phyloP scores from a whole-genome alignment of 2,329 filamentous ascomycete genomes.

The Thermothelomyces thermophilus region DNA sequence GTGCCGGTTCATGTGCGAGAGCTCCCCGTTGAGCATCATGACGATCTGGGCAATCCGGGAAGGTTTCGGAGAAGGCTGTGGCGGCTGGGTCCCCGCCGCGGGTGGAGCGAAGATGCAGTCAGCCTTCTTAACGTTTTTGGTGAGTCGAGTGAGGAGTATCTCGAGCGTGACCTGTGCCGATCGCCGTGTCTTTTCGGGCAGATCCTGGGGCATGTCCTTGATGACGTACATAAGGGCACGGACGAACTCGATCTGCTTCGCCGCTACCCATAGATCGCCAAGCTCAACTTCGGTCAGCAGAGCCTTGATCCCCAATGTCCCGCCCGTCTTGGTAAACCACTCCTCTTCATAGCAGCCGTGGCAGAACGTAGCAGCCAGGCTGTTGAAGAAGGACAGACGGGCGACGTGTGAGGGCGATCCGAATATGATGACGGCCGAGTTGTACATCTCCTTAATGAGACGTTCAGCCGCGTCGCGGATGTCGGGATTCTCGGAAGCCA shows the following conservation, averaged over 20 bases:
- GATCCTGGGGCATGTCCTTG: slow-evolving; percentile 93
- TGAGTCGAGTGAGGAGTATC: slow-evolving; percentile 70
- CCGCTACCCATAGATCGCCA: slow-evolving; percentile 73
- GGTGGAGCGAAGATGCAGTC: slow-evolving; percentile 47
- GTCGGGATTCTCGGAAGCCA: slow-evolving; percentile 74
- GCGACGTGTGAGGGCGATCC: slow-evolving; percentile 65
- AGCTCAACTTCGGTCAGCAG: slow-evolving; percentile 79
- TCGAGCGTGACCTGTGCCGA: slow-evolving; percentile 80
- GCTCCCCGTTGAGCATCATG: slow-evolving; percentile 76
- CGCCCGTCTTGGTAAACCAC: slow-evolving; percentile 96
- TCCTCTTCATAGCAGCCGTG: slow-evolving; percentile 97
- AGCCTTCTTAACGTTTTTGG: slow-evolving; percentile 71
- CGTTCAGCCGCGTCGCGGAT: slow-evolving; percentile 78
- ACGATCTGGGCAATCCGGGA: slow-evolving; percentile 70
- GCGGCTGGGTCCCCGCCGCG: slow-evolving; percentile 32
- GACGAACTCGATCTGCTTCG: slow-evolving; percentile 80
- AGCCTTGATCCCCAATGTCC: slow-evolving; percentile 82
- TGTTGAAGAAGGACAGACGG: slow-evolving; percentile 75
- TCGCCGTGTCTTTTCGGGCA: slow-evolving; percentile 80
- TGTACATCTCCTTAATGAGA: slow-evolving; percentile 71
- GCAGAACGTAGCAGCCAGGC: slow-evolving; percentile 77
- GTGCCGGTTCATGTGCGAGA: slow-evolving; percentile 93
- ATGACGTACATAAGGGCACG: slow-evolving; percentile 93
- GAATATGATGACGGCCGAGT: slow-evolving; percentile 70
- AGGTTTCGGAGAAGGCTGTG: slow-evolving; percentile 40